Evolutionary conservation across 768 basidiomycete genomes (phyloP), one percentile per base, ranked within the genome.

Genomic region (Tricholoma hemisulphureum): DNA sequence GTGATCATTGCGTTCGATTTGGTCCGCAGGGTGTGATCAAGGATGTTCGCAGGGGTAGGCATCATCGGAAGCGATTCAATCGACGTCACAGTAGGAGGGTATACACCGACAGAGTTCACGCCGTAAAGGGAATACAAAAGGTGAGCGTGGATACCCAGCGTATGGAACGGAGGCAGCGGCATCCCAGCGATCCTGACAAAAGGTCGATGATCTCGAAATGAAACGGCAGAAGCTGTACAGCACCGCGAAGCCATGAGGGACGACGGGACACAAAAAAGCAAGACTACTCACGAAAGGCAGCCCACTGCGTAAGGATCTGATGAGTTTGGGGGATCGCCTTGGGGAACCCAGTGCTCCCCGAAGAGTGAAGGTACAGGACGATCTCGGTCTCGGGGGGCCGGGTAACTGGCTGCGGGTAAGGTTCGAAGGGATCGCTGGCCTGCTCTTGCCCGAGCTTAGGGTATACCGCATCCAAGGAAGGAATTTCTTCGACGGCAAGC

Each of bases 311-410:
- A 7, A 70, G 45, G 9, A 61, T 67, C 11, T 63, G 57, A 45
- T 73, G 67, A 0, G 69, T 74, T 31, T 75, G 68, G 2, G 70
- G 64, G 45, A 82, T 74, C 6, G 76, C 62, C 55, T 78, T 81
- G 0, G 80, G 79, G 46, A 77, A 71, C 2, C 80, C 78, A 0
- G 80, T 79, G 51, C 79, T 80, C 14, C 80, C 80, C 2, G 82
- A 82, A 0, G 82, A 82, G 58, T 82, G 79, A 0, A 80, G 63
- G 51, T 77, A 81, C 7, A 75, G 34, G 39, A 70, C 50, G 14
- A 71, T 50, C 49, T 73, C 65, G 48, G 66, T 56, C 26, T 73
- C 45, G 51, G 63, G 20, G 46, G 59, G 59, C 7, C 56, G 55
- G 1, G 54, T 48, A 0, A 34, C 32, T 2, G 63, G 58, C 28